phyloP scores from a whole-genome alignment of 345 rosid genomes.

The Salix viminalis region DNA sequence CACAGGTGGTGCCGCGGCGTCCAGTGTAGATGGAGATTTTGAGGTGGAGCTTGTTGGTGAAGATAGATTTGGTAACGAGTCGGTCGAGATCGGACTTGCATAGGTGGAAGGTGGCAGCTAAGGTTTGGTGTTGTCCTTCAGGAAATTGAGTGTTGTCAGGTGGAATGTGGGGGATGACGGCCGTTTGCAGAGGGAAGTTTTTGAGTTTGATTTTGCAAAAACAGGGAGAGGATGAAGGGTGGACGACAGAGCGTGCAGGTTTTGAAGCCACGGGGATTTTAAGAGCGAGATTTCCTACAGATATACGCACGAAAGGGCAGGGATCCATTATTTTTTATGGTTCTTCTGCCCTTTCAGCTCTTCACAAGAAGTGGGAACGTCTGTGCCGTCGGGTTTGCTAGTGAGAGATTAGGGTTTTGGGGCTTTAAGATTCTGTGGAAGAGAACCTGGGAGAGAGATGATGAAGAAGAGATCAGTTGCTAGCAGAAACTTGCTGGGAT shows the following conservation, averaged over 20 bases:
- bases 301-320: slow-evolving; percentile 79
- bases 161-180: slow-evolving; percentile 58
- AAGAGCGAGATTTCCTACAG: slow-evolving; percentile 66
- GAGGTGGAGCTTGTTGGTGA: slow-evolving; percentile 48
- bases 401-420: background rate
- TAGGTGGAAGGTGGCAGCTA: slow-evolving; percentile 78
- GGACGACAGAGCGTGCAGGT: slow-evolving; percentile 68
- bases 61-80: slow-evolving; percentile 55
- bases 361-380: background rate
- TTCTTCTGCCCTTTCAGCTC: background rate
- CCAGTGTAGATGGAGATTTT: slow-evolving; percentile 68
- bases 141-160: slow-evolving; percentile 36
- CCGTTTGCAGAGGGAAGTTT: slow-evolving; percentile 54
- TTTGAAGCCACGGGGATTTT: slow-evolving; percentile 64
- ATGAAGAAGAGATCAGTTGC: background rate
- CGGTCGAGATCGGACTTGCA: slow-evolving; percentile 54
- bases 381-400: background rate
- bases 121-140: slow-evolving; percentile 27
- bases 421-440: background rate
- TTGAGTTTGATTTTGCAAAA: slow-evolving; percentile 78
- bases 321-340: slow-evolving; percentile 60
- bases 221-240: slow-evolving; percentile 74
- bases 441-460: background rate
- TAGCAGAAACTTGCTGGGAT: background rate
- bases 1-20: slow-evolving; percentile 65